Evolutionary conservation across 768 basidiomycete genomes (phyloP), one percentile per base, ranked within the genome.

Genomic region (Lactarius tabidus): DNA sequence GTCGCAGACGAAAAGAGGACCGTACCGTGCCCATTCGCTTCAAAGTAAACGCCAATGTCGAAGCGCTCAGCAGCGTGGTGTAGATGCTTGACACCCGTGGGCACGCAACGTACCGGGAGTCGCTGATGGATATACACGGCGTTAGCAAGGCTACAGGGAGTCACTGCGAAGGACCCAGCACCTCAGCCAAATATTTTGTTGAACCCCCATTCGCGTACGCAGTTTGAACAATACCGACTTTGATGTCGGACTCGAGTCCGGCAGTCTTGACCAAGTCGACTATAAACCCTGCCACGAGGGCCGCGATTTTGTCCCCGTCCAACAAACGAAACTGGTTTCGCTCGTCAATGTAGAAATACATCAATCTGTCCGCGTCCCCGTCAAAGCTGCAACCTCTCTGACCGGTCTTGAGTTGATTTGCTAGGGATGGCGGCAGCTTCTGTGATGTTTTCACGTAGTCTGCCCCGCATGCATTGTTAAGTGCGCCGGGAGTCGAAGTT

Each of bases 151-250:
- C 5, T 26, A 48, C 15, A 35, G 17, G 23, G 51, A 14, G 41
- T 43, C 62, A 62, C 23, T 29, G 53, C 45, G 41, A 38, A 36
- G 33, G 26, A 59, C 36, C 31, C 36, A 85, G 67, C 65, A 94
- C 93, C 76, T 88, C 86, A 18, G 86, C 79, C 52, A 98, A 81
- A 74, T 96, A 98, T 74, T 89, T 92, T 15, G 97, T 99, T 0
- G 96, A 98, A 63, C 86, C 93, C 8, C 97, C 97, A 70, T 99
- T 99, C 36, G 97, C 97, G 75, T 99, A 99, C 3, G 97, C 97
- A 0, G 97, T 99, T 75, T 99, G 97, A 14, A 99, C 95, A 23
- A 98, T 91, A 36, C 97, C 97, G 31, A 98, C 90, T 74, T 89
- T 85, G 68, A 98, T 77, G 56, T 84, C 78, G 28, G 82, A 80